Evolutionary conservation across 768 basidiomycete species (phyloP).

Genomic region (Agaricus subrufescens): DNA sequence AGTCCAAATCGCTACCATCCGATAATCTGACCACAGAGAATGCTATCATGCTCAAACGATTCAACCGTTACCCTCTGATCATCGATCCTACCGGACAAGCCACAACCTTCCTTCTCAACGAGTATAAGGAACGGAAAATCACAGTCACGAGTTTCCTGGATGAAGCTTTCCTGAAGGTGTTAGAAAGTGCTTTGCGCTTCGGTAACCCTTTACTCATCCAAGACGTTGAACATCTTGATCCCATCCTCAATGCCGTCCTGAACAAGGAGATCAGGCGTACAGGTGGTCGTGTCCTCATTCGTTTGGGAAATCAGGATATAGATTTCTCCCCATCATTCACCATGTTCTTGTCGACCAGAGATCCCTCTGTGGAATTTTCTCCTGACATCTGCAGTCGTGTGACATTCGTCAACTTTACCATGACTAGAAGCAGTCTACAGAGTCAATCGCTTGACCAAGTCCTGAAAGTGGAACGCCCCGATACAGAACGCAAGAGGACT

Average conservation of each 20-base stretch:
- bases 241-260: constrained; percentile 93
- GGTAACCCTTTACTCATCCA: constrained; percentile 97
- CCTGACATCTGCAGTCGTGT: constrained; percentile 98
- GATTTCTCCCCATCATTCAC: constrained; percentile 99
- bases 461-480: constrained; percentile 93
- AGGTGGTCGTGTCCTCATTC: constrained; percentile 95
- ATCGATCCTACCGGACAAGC: constrained; percentile 99
- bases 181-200: constrained; percentile 98
- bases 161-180: constrained; percentile 96
- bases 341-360: constrained; percentile 97
- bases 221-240: constrained; percentile 96
- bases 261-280: constrained; percentile 96
- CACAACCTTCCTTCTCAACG: constrained; percentile 87
- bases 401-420: constrained; percentile 94
- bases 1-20: constrained; percentile 90
- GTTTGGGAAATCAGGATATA: constrained; percentile 95
- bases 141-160: constrained; percentile 98
- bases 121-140: constrained; percentile 95
- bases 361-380: constrained; percentile 96
- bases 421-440: constrained; percentile 98
- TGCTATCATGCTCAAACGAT: constrained; percentile 99
- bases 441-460: constrained; percentile 98
- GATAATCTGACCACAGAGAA: constrained; percentile 97
- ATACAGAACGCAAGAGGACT: constrained; percentile 91
- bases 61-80: constrained; percentile 95